These are phyloP conservation scores for Lepidium africanum DNA, from an alignment of 345 rosid genomes.

Conservation along the genomic window DNA sequence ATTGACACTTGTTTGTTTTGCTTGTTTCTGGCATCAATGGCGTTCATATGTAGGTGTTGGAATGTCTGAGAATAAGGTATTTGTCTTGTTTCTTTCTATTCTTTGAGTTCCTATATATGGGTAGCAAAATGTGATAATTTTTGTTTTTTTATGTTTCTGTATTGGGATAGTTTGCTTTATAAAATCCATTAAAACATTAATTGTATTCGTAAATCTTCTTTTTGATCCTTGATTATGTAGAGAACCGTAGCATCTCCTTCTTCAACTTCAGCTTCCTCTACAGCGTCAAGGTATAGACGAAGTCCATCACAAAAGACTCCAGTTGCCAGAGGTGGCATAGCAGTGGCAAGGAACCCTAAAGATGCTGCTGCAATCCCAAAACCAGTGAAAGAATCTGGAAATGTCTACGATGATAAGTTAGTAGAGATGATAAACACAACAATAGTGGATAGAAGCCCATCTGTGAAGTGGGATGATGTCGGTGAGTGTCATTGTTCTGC, in stretches of 20 bases:
- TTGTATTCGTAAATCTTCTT: neutral
- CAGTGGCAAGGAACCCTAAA: constrained; percentile 29
- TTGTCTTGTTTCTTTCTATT: constrained; percentile 7
- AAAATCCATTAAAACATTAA: neutral
- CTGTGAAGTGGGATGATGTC: constrained; percentile 95
- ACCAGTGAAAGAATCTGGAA: constrained; percentile 47
- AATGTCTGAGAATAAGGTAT: constrained; percentile 60
- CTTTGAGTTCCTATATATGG: neutral
- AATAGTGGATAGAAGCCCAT: constrained; percentile 91
- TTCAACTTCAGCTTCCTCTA: constrained; percentile 46
- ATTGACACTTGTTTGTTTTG: neutral
- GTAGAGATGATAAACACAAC: constrained; percentile 83
- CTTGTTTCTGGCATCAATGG: constrained; percentile 11
- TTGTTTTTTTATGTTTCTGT: neutral
- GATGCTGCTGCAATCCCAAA: constrained; percentile 42
- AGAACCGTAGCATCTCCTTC: constrained; percentile 37
- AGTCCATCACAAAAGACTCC: constrained; percentile 29
- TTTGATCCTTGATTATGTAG: constrained; percentile 35
- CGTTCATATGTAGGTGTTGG: constrained; percentile 38
- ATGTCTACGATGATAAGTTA: constrained; percentile 62
- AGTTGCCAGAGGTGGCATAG: constrained; percentile 30
- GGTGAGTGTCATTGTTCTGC: constrained; percentile 44
- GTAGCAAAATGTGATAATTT: neutral
- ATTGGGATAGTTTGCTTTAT: neutral
- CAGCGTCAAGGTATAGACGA: constrained; percentile 37